phyloP scores from a whole-genome alignment of 2,329 filamentous ascomycete genomes.

The Cytospora piceicola region DNA sequence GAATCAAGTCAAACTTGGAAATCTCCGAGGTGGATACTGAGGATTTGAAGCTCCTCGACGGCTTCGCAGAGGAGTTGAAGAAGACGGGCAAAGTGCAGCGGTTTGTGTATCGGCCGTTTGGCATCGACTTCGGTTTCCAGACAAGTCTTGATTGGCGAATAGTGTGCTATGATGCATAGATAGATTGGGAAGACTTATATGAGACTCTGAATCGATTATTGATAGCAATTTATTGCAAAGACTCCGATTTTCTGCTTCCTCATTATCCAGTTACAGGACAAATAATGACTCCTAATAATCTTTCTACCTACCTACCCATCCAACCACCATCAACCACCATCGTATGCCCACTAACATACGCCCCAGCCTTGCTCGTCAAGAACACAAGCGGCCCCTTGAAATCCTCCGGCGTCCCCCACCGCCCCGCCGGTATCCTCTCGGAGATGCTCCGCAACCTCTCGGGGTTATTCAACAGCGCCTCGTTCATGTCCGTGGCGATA shows the following conservation, averaged over 20 bases:
- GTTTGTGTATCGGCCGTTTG: slow-evolving; percentile 72
- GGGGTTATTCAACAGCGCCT: slow-evolving; percentile 74
- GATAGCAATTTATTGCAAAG: neutral
- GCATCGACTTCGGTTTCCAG: slow-evolving; percentile 72
- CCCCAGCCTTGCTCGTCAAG: slow-evolving; percentile 74
- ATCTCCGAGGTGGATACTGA: slow-evolving; percentile 66
- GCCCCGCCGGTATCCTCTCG: slow-evolving; percentile 78
- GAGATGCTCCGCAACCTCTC: slow-evolving; percentile 74
- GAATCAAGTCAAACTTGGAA: slow-evolving; percentile 72
- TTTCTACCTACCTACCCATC: slow-evolving; percentile 75
- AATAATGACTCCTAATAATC: neutral
- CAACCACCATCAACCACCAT: slow-evolving; percentile 87
- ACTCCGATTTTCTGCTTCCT: too few relatives aligned
- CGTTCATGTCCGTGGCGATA: slow-evolving; percentile 94
- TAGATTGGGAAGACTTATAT: neutral
- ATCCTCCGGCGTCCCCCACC: slow-evolving; percentile 84
- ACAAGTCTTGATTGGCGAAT: slow-evolving; percentile 49
- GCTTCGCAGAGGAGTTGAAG: slow-evolving; percentile 56
- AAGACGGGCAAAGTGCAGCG: slow-evolving; percentile 58
- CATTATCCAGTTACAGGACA: neutral
- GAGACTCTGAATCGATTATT: neutral
- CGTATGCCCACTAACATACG: slow-evolving; percentile 81
- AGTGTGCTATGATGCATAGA: neutral
- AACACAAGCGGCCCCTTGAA: slow-evolving; percentile 84
- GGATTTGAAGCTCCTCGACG: slow-evolving; percentile 62